Conservation (phyloP, 345 rosid species). For the Nephelium lappaceum region DNA sequence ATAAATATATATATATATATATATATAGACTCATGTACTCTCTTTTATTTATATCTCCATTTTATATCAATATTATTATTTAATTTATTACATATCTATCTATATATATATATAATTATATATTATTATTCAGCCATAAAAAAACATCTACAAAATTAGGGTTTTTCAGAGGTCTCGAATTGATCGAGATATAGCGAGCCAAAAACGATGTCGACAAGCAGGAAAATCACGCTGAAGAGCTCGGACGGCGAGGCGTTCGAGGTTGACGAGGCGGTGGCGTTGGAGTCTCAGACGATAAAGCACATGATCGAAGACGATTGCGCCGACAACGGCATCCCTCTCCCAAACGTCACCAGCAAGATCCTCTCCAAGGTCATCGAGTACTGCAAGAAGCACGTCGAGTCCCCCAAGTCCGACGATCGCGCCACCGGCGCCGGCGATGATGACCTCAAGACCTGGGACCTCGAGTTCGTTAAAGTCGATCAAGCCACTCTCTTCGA, state of each 20-base stretch:
- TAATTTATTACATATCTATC: too few relatives aligned
- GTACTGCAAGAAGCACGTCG: conserved; percentile 76
- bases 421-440: conserved; percentile 29
- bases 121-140: not conserved
- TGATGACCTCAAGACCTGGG: conserved; percentile 54
- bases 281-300: conserved; percentile 64
- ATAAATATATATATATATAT: too few relatives aligned
- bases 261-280: conserved; percentile 60
- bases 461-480: conserved; percentile 58
- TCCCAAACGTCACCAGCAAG: conserved; percentile 69
- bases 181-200: not conserved
- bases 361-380: conserved; percentile 72
- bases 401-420: conserved; percentile 37
- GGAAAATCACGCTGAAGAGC: conserved; percentile 51
- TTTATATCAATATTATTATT: too few relatives aligned
- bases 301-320: conserved; percentile 75
- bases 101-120: not conserved
- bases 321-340: conserved; percentile 56
- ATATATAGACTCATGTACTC: not conserved
- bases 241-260: conserved; percentile 71
- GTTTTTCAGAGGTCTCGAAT: not conserved
- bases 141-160: not conserved
- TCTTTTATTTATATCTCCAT: not conserved
- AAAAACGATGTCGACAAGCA: conserved; percentile 24
- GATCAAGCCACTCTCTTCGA: conserved; percentile 67